Evolutionary conservation across 495 filamentous ascomycete genomes (phyloP), one percentile per base, ranked within the genome.

Genomic region (Penicillium crystallinum): DNA sequence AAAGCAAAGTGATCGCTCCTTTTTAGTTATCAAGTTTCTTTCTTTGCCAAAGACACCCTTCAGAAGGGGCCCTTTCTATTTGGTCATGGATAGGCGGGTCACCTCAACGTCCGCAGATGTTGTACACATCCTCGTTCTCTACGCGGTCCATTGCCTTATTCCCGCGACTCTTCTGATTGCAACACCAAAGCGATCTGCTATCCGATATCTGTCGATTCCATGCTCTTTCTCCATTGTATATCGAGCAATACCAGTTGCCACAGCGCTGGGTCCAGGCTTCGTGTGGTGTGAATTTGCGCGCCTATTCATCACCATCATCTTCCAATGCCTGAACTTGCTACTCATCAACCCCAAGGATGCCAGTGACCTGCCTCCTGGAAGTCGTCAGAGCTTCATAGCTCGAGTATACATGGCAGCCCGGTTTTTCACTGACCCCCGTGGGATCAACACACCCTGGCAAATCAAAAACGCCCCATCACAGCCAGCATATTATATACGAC

Each of bases 241-340:
- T 38, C 45, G 19, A 22, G 45, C 40, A 33, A 50, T 59, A 47
- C 30, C 37, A 4, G 27, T 57, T 10, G 58, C 58, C 8, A 43
- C 37, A 30, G 25, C 44, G 1, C 27, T 58, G 6, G 52, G 58
- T 12, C 59, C 59, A 3, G 56, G 58, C 4, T 61, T 52, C n/a
- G 22, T 56, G 7, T 62, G 59, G 59, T 62, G 59, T 42, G 56
- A 62, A 49, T 40, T 53, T 18, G 49, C 25, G 10, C 59, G 59
- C 9, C 38, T 62, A 11, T 51, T 56, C 10, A 6, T 57, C 15
- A 54, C 56, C 10, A 53, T 62, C 22, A 4, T 56, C 29, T 60
- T 56, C 30, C 60, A 62, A 37, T 49, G 47, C 11, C 36, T 58
- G 1, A 55, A 62, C 11, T 23, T 58, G 19, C 41, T 62, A n/a